A percentile compares a stretch with the other conserved stretches of the same genome.
These are phyloP conservation scores for Solidago caesia DNA, from an alignment of 129 eudicot genomes.

Conservation along the genomic window DNA sequence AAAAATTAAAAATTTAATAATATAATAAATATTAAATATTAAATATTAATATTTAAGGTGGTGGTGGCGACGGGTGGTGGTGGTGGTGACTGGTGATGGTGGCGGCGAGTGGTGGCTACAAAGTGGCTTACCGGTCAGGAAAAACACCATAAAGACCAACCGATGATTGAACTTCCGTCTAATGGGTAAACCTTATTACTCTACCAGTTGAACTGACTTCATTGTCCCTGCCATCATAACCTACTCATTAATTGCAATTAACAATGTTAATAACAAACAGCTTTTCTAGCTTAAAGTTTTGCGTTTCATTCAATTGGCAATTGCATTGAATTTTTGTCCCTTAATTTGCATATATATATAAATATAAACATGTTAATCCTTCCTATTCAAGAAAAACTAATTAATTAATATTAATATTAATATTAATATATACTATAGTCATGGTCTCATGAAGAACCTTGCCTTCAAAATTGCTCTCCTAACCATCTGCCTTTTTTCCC, in stretches of 20 bases:
- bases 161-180: no score
- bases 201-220: not conserved
- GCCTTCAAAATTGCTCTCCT: constrained; percentile 1
- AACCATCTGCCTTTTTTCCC: not conserved
- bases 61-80: no score
- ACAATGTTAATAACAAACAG: not conserved
- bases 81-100: no score
- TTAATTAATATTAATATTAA: not conserved
- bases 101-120: no score
- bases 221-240: not conserved
- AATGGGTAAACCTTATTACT: no score
- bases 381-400: not conserved
- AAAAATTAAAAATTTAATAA: no score
- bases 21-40: no score
- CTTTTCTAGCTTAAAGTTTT: not conserved
- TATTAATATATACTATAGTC: no score
- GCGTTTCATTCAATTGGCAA: constrained; percentile 5
- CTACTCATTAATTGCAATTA: not conserved
- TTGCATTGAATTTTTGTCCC: not conserved
- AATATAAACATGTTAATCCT: not conserved
- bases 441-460: constrained; percentile 3
- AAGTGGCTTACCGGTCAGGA: no score
- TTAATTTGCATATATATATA: constrained; percentile 1
- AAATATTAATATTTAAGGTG: no score
- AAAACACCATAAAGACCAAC: no score